Evolutionary conservation across 345 rosid genomes (phyloP), one percentile per base, ranked within the genome.

Genomic region (Ceriops tagal): DNA sequence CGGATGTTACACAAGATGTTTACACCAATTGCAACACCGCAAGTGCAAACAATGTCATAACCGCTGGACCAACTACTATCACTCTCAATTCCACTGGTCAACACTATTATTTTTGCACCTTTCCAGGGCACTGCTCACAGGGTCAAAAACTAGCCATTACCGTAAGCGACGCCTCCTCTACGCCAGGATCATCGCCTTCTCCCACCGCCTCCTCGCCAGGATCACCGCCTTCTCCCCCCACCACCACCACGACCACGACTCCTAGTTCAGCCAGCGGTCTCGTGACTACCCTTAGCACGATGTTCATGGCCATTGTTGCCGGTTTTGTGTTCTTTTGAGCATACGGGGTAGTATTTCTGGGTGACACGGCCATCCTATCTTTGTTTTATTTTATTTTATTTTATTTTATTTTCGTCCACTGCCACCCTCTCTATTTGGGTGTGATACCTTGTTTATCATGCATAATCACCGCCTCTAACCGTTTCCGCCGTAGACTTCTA

Each of bases 81-180:
- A 27, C 51, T 34, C 78, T 70, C 43, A 70, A 1, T 7, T 1
- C 66, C 37, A 2, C 70, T 0, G 78, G 74, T 22, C 49, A 34
- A 24, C 15, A 15, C 4, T 66, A 71, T 20, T 76, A 10, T 16
- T 0, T 71, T 20, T 76, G 79, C 35, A 71, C 79, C 22, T 22
- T 70, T 16, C 0, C 62, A n/a, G 13, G 8, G 51, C 79, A 76
- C 59, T 76, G 79, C 55, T 53, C 59, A 1, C 20, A 0, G 1
- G 68, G 71, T 6, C 79, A 76, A 51, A 71, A 71, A 26, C 26
- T 76, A 51, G 61, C 71, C 27, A 11, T 76, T 39, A 71, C 46
- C 13, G 65, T 76, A 1, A 37, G 11, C 34, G 52, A 21, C 56
- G 15, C 37, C 35, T 8, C 3, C 58, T 9, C 58, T 56, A n/a